These are phyloP conservation scores for Fraxinus xanthoxyloides DNA, from an alignment of 305 asterid species.

Conservation along the genomic window DNA sequence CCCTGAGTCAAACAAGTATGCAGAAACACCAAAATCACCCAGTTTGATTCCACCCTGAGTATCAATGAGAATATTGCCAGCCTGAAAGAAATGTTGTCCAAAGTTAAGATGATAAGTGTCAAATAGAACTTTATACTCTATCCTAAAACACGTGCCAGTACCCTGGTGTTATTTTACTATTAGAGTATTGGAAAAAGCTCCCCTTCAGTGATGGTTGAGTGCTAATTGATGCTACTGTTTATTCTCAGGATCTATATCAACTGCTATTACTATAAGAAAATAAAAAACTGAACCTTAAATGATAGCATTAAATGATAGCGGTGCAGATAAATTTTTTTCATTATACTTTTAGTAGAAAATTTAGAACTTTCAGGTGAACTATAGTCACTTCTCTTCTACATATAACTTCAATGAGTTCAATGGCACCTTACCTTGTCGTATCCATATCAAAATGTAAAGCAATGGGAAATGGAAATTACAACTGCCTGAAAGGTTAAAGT, in stretches of 20 bases:
- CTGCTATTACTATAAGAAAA: neutral
- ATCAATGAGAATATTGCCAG: constrained; percentile 90
- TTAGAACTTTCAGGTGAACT: neutral
- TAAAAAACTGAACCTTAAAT: neutral
- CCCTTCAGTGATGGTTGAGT: neutral
- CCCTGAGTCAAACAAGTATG: constrained; percentile 93
- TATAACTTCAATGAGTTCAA: neutral
- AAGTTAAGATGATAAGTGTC: constrained; percentile 15
- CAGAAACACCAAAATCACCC: constrained; percentile 99
- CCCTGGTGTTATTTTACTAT: neutral
- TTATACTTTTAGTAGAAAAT: neutral
- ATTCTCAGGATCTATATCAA: neutral
- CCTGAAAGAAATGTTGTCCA: constrained; percentile 41
- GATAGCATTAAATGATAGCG: neutral
- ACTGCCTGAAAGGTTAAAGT: neutral
- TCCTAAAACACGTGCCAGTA: neutral
- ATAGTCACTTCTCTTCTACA: constrained; percentile 4
- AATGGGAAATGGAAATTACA: neutral
- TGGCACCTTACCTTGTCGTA: neutral
- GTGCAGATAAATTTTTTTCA: neutral
- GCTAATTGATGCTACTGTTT: neutral
- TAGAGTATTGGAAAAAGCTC: neutral
- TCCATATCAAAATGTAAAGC: neutral
- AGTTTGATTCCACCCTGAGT: constrained; percentile 82
- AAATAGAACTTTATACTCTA: neutral